These are phyloP conservation scores for Neofusicoccum kwambonambiense DNA, from an alignment of 2,329 filamentous ascomycete genomes.

Conservation along the genomic window DNA sequence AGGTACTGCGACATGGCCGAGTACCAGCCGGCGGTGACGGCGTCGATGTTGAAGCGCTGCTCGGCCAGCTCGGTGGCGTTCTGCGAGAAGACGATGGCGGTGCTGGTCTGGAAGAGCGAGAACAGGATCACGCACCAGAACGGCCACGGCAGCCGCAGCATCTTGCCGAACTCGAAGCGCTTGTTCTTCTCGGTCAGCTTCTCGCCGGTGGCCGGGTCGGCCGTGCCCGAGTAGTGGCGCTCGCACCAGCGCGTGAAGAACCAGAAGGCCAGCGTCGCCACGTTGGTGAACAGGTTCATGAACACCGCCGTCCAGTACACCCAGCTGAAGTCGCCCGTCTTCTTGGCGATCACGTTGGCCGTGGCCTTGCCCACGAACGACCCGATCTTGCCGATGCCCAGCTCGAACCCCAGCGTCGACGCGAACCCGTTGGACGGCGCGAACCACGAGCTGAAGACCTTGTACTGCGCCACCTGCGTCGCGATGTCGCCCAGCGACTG, in stretches of 20 bases:
- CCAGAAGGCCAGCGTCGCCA: slow-evolving; percentile 54
- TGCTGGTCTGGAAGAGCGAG: slow-evolving; percentile 59
- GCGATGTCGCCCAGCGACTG: slow-evolving; percentile 62
- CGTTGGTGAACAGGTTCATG: slow-evolving; percentile 64
- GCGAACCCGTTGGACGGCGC: slow-evolving; percentile 59
- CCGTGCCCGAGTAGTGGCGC: slow-evolving; percentile 46
- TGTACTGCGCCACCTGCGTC: slow-evolving; percentile 64
- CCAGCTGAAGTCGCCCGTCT: slow-evolving; percentile 61
- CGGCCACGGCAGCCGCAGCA: slow-evolving; percentile 58
- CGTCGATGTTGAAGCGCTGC: slow-evolving; percentile 56
- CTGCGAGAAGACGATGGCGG: slow-evolving; percentile 53
- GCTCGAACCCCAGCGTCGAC: slow-evolving; percentile 59
- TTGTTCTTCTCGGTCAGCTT: slow-evolving; percentile 50
- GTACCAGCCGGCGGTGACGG: slow-evolving; percentile 61
- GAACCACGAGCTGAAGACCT: slow-evolving; percentile 66
- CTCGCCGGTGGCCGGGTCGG: slow-evolving; percentile 59
- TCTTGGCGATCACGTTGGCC: slow-evolving; percentile 59
- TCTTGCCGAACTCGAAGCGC: slow-evolving; percentile 53
- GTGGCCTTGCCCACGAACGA: slow-evolving; percentile 61
- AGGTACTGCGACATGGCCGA: slow-evolving; percentile 56
- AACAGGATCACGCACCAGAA: slow-evolving; percentile 59
- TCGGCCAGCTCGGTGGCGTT: slow-evolving; percentile 63
- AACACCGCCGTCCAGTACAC: slow-evolving; percentile 62
- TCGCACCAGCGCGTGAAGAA: slow-evolving; percentile 55
- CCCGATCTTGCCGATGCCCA: slow-evolving; percentile 61